Evolutionary conservation across 2,329 filamentous ascomycete species (phyloP), one percentile per base, ranked within the genome.

Genomic region (Fusarium newnesense): DNA sequence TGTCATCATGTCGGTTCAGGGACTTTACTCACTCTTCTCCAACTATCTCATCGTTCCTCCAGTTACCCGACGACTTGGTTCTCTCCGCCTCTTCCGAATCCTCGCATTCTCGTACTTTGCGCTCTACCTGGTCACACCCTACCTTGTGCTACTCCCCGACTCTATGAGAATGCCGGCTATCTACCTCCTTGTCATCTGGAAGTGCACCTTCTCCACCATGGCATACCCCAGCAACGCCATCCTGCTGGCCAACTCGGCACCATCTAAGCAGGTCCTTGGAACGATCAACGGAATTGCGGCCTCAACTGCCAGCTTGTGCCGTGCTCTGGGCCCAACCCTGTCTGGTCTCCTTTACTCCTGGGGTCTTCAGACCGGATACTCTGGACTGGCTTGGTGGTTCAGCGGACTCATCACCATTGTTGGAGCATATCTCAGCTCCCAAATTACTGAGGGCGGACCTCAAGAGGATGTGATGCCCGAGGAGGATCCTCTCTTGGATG

Each of bases 251-350:
- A 97, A 98, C 81, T 92, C 94, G 21, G 93, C 95, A 1, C 94
- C 95, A 0, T 95, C 92, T 12, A 92, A 93, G 63, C 89, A 94
- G 56, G 93, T 97, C 2, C 90, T 98, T 4, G 96, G 96, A 6
- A 95, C 93, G 1, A 93, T 99, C 81, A 98, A 98, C 77, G 96
- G 96, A 24, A 92, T 95, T 18, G 95, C 95, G 1, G 95, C 95
- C 36, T 97, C 95, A 4, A 95, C 94, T 5, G 96, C 96, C 8
- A 97, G 95, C 79, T 85, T 98, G 50, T 95, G 92, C 80, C 90
- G 96, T 61, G 95, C 95, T 0, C 92, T 98, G 70, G 96, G 96
- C 1, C 96, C 96, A 5, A 95, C 94, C 0, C 85, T 98, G 7
- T 97, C 95, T 7, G 96, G 96, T 4, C 85, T 95, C 34, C 87